Evolutionary conservation across 306 rosid genomes (phyloP).

Genomic region (Cucumis hystrix): DNA sequence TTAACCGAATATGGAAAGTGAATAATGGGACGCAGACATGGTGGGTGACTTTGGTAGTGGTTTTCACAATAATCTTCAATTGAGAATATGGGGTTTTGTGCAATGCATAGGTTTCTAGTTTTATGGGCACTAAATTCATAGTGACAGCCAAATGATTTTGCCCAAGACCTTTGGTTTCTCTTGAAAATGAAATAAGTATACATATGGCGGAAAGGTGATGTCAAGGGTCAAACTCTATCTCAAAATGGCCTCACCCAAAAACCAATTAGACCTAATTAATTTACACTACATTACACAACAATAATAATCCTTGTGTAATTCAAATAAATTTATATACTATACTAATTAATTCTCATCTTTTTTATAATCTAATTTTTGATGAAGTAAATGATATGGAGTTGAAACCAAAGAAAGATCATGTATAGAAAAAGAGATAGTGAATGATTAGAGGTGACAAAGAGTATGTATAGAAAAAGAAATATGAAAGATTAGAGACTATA

Average conservation of each 20-base stretch:
- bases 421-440: too few relatives aligned
- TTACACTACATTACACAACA: neutral
- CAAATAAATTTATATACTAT: too few relatives aligned
- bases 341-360: too few relatives aligned
- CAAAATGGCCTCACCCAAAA: neutral
- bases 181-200: neutral
- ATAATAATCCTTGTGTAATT: neutral
- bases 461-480: too few relatives aligned
- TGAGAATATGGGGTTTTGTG: neutral
- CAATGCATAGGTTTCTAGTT: neutral
- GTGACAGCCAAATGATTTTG: slow-evolving; percentile 3
- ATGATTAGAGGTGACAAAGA: too few relatives aligned
- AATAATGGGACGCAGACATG: neutral
- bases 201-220: neutral
- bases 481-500: too few relatives aligned
- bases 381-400: too few relatives aligned
- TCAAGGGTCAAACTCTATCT: neutral
- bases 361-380: too few relatives aligned
- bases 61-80: neutral
- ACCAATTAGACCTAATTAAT: neutral
- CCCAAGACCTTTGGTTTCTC: neutral
- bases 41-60: neutral
- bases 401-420: too few relatives aligned
- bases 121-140: neutral
- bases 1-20: too few relatives aligned